Percentiles rank a stretch among this genome's conserved stretches.
phyloP scores from a whole-genome alignment of 2,329 filamentous ascomycete species.

The Nemania sp. region DNA sequence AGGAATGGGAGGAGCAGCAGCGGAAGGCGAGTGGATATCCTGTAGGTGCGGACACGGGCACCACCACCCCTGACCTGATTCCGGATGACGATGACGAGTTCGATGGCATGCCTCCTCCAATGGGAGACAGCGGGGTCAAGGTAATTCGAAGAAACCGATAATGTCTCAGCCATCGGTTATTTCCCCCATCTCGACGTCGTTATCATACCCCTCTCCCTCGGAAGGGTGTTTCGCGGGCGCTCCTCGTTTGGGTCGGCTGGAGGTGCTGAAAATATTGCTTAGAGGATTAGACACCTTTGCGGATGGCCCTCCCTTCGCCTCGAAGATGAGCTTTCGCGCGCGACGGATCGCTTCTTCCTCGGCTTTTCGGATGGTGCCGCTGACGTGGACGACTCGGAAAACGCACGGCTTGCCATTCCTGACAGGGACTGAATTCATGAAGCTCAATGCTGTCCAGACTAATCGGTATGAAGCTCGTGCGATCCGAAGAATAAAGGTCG shows the following conservation, averaged over 20 bases:
- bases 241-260: constrained; percentile 39
- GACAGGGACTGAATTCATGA: constrained; percentile 77
- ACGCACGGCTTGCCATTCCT: constrained; percentile 75
- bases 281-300: constrained; percentile 49
- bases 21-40: constrained; percentile 62
- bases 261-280: constrained; percentile 55
- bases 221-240: constrained; percentile 53
- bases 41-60: constrained; percentile 51
- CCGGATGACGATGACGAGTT: constrained; percentile 58
- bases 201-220: constrained; percentile 61
- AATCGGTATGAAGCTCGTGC: constrained; percentile 85
- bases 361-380: constrained; percentile 91
- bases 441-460: constrained; percentile 89
- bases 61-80: constrained; percentile 52
- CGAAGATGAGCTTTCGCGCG: constrained; percentile 77
- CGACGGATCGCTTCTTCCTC: constrained; percentile 89
- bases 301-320: constrained; percentile 65
- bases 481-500: constrained; percentile 90
- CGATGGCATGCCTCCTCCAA: constrained; percentile 63
- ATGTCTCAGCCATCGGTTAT: constrained; percentile 53
- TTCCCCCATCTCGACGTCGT: constrained; percentile 52
- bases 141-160: constrained; percentile 74
- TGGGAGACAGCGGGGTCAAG: constrained; percentile 73
- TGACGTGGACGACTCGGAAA: constrained; percentile 86
- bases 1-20: constrained; percentile 80